phyloP scores from a whole-genome alignment of 495 filamentous ascomycete species.

The Talaromyces wortmannii region DNA sequence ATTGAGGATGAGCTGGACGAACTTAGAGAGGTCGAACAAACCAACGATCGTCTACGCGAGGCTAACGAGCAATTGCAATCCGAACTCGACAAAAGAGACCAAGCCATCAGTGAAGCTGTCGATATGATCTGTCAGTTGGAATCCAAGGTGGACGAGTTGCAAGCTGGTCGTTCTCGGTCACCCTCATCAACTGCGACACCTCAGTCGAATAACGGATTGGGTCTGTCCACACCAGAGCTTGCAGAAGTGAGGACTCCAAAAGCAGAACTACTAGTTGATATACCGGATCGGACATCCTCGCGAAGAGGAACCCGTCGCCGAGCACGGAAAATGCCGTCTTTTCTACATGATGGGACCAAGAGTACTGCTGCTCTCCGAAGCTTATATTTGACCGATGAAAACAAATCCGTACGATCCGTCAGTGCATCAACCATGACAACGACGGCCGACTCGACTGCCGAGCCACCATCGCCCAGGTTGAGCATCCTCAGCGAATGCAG shows the following conservation, averaged over 20 bases:
- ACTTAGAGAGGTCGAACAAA: constrained; percentile 49
- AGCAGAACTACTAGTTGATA: constrained; percentile 20
- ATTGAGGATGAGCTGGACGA: constrained; percentile 58
- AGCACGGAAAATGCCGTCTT: constrained; percentile 54
- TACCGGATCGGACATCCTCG: constrained; percentile 34
- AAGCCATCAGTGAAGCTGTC: constrained; percentile 76
- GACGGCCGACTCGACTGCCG: constrained; percentile 25
- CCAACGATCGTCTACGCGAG: constrained; percentile 33
- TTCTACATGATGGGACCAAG: constrained; percentile 53
- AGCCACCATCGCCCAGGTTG: constrained; percentile 53
- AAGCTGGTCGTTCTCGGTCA: constrained; percentile 14
- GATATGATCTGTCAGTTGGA: constrained; percentile 72
- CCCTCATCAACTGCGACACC: constrained; percentile 19
- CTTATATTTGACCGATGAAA: constrained; percentile 47
- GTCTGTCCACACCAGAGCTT: constrained; percentile 12
- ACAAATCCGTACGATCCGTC: constrained; percentile 22
- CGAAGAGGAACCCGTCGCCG: constrained; percentile 20
- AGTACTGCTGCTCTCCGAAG: constrained; percentile 61
- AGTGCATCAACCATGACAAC: constrained; percentile 29
- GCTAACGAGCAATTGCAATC: constrained; percentile 61
- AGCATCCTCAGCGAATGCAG: constrained; percentile 78
- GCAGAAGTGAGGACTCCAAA: constrained; percentile 16
- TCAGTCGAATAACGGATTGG: constrained; percentile 14
- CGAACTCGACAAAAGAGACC: constrained; percentile 70
- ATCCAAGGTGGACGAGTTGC: constrained; percentile 53